Conservation (phyloP, 805 yeast genomes). For the Hanseniaspora clermontiae region DNA sequence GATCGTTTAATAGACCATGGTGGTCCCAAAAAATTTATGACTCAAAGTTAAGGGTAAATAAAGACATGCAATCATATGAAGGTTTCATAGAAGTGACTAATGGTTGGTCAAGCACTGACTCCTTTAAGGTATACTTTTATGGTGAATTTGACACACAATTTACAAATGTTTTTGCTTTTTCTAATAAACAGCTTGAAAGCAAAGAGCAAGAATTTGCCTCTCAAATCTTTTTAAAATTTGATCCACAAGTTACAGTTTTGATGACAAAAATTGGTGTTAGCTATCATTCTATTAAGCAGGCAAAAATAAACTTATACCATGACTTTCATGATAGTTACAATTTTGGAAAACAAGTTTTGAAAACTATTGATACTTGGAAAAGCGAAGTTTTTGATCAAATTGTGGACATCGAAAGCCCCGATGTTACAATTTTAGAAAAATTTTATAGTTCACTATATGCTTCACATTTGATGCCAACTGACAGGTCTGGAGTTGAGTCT, state of each 20-base stretch:
- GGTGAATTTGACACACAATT: constrained; percentile 24
- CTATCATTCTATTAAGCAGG: constrained; percentile 17
- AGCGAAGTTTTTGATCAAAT: constrained; percentile 22
- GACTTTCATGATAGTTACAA: constrained; percentile 8
- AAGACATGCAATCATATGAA: constrained; percentile 18
- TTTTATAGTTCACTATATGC: constrained; percentile 26
- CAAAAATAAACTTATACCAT: constrained; percentile 14
- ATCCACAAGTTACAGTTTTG: constrained; percentile 9
- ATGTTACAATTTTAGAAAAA: constrained; percentile 15
- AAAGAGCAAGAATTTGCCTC: constrained; percentile 17
- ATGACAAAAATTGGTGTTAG: constrained; percentile 16
- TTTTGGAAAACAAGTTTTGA: constrained; percentile 10
- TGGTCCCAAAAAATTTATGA: constrained; percentile 28
- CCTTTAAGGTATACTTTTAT: constrained; percentile 26
- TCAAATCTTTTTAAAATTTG: constrained; percentile 24
- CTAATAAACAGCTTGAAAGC: constrained; percentile 8
- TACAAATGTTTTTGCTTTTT: constrained; percentile 15
- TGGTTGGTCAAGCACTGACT: constrained; percentile 27
- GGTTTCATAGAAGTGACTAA: constrained; percentile 24
- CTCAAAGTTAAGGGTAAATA: constrained; percentile 20
- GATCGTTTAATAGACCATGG: constrained; percentile 24
- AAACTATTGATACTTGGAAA: constrained; percentile 15
- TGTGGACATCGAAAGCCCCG: constrained; percentile 16
- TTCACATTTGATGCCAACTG: constrained; percentile 25
- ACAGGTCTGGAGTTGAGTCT: constrained; percentile 22